phyloP scores from a whole-genome alignment of 2,329 filamentous ascomycete genomes.

The Pyricularia grisea region DNA sequence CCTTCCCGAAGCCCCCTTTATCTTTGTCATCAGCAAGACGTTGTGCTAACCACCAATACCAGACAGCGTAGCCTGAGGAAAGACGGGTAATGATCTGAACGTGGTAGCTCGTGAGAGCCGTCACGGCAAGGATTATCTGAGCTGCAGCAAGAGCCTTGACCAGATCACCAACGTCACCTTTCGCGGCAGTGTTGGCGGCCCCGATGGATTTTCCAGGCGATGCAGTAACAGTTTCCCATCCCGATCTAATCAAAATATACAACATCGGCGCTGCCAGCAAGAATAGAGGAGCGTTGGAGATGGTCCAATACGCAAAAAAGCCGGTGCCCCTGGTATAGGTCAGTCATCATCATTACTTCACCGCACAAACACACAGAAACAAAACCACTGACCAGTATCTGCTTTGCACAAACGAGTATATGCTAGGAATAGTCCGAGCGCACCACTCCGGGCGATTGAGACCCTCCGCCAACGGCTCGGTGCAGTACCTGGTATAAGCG shows the following conservation, averaged over 20 bases:
- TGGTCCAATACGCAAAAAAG: constrained; percentile 82
- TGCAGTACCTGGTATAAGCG: constrained; percentile 67
- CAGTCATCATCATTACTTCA: background rate
- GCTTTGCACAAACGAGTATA: constrained; percentile 83
- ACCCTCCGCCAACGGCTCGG: background rate
- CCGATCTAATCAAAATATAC: constrained; percentile 54
- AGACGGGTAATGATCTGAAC: constrained; percentile 90
- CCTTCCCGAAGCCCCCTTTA: constrained; percentile 13
- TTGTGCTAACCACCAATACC: constrained; percentile 73
- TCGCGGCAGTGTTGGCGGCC: background rate
- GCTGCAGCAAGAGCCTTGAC: constrained; percentile 54
- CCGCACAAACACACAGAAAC: no score
- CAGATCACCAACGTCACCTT: constrained; percentile 17
- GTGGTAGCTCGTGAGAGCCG: constrained; percentile 76
- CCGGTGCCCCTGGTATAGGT: constrained; percentile 66
- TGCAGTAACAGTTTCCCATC: constrained; percentile 25
- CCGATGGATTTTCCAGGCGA: background rate
- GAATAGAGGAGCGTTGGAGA: constrained; percentile 81
- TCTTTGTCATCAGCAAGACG: constrained; percentile 11
- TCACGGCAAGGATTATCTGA: constrained; percentile 60
- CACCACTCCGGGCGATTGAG: constrained; percentile 63
- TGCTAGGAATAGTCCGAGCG: constrained; percentile 60
- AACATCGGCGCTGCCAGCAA: constrained; percentile 73
- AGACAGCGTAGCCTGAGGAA: constrained; percentile 78
- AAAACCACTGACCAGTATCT: constrained; percentile 67